A percentile compares a stretch with the other conserved stretches of the same genome.
phyloP scores from a whole-genome alignment of 2,329 filamentous ascomycete species.

The Aschersonia sp. region DNA sequence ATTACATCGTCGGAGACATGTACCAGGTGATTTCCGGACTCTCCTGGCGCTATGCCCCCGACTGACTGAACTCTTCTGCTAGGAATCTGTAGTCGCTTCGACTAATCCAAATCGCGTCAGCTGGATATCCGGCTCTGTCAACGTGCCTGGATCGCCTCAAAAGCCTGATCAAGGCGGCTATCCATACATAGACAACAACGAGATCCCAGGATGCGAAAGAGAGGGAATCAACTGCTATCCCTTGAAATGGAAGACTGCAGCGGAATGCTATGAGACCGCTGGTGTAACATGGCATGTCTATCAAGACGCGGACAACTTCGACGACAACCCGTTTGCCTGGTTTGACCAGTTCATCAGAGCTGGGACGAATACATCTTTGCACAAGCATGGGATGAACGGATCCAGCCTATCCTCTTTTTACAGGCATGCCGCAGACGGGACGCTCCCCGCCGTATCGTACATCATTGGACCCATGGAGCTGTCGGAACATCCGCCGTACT shows the following conservation, averaged over 20 bases:
- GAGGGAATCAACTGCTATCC: constrained; percentile 35
- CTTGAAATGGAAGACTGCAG: constrained; percentile 36
- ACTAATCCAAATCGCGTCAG: constrained; percentile 38
- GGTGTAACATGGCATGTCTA: constrained; percentile 35
- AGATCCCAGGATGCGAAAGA: constrained; percentile 27
- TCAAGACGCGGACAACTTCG: constrained; percentile 32
- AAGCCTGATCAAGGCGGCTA: constrained; percentile 24
- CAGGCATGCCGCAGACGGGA: constrained; percentile 31
- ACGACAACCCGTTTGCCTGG: constrained; percentile 38
- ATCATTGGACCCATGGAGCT: constrained; percentile 35
- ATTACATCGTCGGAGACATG: constrained; percentile 41
- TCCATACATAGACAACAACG: constrained; percentile 34
- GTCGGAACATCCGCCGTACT: constrained; percentile 38
- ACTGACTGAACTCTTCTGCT: constrained; percentile 2
- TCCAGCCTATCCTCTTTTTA: constrained; percentile 35
- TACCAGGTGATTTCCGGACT: constrained; percentile 20
- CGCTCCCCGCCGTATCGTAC: constrained; percentile 34
- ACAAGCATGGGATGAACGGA: constrained; percentile 29
- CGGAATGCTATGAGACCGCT: constrained; percentile 31
- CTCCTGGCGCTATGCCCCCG: constrained; percentile 10
- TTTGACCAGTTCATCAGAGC: constrained; percentile 37
- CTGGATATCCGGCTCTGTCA: constrained; percentile 35
- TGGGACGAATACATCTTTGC: constrained; percentile 21
- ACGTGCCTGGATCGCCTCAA: constrained; percentile 30
- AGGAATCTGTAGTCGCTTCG: constrained; percentile 33